Percentiles rank a stretch among this genome's conserved stretches.
Conservation (phyloP, 164 flowering plant species). For the Chloranthus sessilifolius region DNA sequence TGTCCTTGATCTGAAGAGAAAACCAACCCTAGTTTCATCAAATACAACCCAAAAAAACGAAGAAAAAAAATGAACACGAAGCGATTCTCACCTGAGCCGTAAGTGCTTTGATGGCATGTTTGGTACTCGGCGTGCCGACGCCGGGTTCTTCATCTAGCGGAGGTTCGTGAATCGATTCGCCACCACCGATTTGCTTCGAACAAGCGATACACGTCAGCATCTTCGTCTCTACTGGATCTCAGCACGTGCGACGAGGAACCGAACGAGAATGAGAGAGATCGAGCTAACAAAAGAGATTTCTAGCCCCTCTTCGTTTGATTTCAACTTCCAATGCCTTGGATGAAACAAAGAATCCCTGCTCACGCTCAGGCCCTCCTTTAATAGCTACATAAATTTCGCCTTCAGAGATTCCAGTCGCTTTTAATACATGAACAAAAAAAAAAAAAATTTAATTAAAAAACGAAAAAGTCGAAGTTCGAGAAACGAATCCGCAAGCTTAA, state of each 20-base stretch:
- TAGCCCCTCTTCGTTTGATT: no score
- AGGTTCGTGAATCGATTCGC: constrained; percentile 30
- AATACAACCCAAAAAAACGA: background rate
- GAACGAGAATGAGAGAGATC: background rate
- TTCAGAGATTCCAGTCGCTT: constrained; percentile 12
- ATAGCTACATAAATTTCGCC: constrained; percentile 12
- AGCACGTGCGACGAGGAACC: background rate
- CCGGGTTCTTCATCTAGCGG: constrained; percentile 34
- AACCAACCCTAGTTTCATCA: background rate
- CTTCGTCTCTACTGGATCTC: constrained; percentile 14
- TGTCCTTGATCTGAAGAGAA: constrained; percentile 74
- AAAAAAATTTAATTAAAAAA: background rate
- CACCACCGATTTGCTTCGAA: constrained; percentile 59
- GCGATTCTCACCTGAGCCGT: constrained; percentile 52
- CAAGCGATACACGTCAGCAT: constrained; percentile 95
- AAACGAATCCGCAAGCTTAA: background rate
- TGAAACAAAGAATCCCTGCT: background rate
- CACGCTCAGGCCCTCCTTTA: constrained; percentile 13
- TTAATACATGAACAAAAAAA: background rate
- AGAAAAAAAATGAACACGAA: background rate
- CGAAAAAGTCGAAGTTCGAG: background rate
- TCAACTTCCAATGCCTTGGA: background rate
- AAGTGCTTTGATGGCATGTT: constrained; percentile 65
- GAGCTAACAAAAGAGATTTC: no score
- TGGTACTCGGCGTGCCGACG: constrained; percentile 46